These are phyloP conservation scores for Lactarius sp. DNA, from an alignment of 768 basidiomycete genomes.

Conservation along the genomic window DNA sequence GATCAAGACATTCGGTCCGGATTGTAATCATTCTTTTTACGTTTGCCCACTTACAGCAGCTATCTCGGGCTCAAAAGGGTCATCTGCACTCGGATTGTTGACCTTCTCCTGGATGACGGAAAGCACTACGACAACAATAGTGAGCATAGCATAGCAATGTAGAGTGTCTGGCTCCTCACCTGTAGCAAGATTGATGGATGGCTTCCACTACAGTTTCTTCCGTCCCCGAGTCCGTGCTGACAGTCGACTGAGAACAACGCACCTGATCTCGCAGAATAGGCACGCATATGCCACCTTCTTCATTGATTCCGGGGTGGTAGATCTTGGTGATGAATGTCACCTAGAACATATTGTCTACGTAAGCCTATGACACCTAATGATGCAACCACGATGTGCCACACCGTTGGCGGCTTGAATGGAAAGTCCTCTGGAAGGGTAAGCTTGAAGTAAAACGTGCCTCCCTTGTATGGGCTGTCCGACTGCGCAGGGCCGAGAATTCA, in stretches of 20 bases:
- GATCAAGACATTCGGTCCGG: background rate
- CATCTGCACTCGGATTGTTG: constrained; percentile 83
- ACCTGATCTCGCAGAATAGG: constrained; percentile 83
- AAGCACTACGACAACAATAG: constrained; percentile 46
- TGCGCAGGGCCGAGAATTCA: constrained; percentile 29
- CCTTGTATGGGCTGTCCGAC: constrained; percentile 79
- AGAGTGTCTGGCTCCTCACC: constrained; percentile 38
- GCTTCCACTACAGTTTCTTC: constrained; percentile 64
- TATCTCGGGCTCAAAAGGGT: constrained; percentile 85
- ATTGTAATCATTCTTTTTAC: background rate
- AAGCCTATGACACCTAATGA: background rate
- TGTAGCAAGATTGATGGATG: constrained; percentile 65
- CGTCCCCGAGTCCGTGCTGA: constrained; percentile 7
- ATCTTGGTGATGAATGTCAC: constrained; percentile 83
- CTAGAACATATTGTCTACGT: constrained; percentile 35
- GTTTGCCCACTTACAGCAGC: constrained; percentile 54
- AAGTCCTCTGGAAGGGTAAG: constrained; percentile 72
- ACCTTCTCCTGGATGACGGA: constrained; percentile 76
- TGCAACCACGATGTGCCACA: constrained; percentile 32
- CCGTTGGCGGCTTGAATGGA: constrained; percentile 83
- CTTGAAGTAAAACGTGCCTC: constrained; percentile 72
- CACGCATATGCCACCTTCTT: constrained; percentile 82
- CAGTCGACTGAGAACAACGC: constrained; percentile 27
- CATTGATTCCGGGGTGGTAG: constrained; percentile 88
- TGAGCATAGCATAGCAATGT: background rate